Conservation (phyloP, 805 yeast genomes). For the Ogataea kodamae region DNA sequence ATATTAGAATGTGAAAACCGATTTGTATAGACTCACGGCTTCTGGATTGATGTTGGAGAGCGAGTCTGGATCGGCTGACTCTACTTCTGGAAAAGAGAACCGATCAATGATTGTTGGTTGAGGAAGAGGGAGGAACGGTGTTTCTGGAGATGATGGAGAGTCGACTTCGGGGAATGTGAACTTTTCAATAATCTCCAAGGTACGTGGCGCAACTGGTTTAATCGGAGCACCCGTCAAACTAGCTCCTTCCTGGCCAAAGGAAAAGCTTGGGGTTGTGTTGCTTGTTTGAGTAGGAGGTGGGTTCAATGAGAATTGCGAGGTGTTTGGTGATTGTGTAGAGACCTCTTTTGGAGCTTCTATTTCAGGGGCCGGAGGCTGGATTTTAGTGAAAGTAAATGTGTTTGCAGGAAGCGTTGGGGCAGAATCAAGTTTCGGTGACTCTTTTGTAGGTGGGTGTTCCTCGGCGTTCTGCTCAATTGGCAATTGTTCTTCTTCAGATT, state of each 20-base stretch:
- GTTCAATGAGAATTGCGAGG: neutral
- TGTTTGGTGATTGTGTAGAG: neutral
- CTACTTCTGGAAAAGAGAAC: constrained; percentile 25
- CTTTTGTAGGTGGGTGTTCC: neutral
- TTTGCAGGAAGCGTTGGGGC: too few relatives aligned
- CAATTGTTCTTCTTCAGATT: constrained; percentile 1
- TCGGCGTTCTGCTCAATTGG: neutral
- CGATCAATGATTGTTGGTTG: constrained; percentile 17
- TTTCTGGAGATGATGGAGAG: constrained; percentile 6
- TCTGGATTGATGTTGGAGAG: constrained; percentile 14
- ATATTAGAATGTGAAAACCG: constrained; percentile 17
- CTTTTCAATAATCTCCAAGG: constrained; percentile 16
- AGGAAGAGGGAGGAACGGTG: constrained; percentile 3
- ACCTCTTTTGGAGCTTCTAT: neutral
- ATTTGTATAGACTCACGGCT: constrained; percentile 14
- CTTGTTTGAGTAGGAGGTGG: neutral
- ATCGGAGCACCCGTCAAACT: neutral
- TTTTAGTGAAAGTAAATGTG: too few relatives aligned
- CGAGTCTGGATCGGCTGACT: constrained; percentile 7
- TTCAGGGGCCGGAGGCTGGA: neutral
- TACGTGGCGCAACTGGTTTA: neutral
- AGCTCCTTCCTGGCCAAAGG: neutral
- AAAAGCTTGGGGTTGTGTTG: too few relatives aligned
- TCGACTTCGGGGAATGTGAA: constrained; percentile 19
- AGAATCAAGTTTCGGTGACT: neutral